Evolutionary conservation across 2,329 filamentous ascomycete genomes (phyloP).

Genomic region (Arthroderma sp.): DNA sequence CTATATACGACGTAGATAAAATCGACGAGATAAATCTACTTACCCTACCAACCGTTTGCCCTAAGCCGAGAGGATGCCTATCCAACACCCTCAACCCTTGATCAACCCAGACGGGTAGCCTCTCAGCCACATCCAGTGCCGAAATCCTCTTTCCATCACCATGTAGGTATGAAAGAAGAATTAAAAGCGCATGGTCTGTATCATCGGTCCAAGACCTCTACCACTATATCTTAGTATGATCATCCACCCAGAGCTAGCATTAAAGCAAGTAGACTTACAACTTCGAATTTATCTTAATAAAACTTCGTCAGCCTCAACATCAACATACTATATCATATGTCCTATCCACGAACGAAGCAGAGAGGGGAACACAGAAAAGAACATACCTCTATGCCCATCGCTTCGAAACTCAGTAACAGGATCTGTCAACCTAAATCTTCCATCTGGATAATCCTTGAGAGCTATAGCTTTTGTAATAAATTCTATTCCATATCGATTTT

Average conservation of each 20-base stretch:
- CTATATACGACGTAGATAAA: background rate
- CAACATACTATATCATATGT: background rate
- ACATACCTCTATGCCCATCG: constrained; percentile 12
- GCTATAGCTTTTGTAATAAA: constrained; percentile 9
- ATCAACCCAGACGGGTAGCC: constrained; percentile 36
- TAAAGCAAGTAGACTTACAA: constrained; percentile 1
- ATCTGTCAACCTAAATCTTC: constrained; percentile 10
- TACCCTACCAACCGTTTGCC: constrained; percentile 35
- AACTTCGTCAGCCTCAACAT: background rate
- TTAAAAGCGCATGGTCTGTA: constrained; percentile 41
- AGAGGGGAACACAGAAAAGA: background rate
- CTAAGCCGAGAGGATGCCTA: constrained; percentile 37
- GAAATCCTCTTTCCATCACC: constrained; percentile 26
- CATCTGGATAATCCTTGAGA: constrained; percentile 9
- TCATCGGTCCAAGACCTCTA: constrained; percentile 42
- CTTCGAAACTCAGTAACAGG: constrained; percentile 10
- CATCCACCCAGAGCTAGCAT: background rate
- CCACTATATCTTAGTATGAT: background rate
- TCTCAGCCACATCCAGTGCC: constrained; percentile 32
- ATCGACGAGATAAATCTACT: background rate
- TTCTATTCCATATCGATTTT: constrained; percentile 6
- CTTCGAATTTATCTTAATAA: constrained; percentile 22
- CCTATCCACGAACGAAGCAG: too few relatives aligned
- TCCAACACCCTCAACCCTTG: constrained; percentile 37
- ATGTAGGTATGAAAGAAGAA: constrained; percentile 37